Percentiles rank a stretch among this genome's conserved stretches.
phyloP scores from a whole-genome alignment of 2,329 filamentous ascomycete genomes.

The Talaromyces islandicus region DNA sequence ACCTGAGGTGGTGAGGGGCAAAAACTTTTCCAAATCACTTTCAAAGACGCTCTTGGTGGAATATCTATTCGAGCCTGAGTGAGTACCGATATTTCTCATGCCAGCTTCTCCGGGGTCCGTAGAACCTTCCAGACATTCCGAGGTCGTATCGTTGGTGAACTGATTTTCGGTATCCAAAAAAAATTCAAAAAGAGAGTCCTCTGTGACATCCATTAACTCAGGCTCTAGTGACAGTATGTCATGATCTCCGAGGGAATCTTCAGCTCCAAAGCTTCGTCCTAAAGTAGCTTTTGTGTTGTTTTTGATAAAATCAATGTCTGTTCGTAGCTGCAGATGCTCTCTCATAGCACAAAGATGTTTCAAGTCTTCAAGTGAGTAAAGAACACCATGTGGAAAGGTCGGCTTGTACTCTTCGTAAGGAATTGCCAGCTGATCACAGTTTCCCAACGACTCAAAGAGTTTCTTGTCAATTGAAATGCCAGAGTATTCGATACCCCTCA shows the following conservation, averaged over 20 bases:
- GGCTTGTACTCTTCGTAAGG: slow-evolving; percentile 7
- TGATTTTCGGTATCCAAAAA: not conserved
- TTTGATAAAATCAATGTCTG: not conserved
- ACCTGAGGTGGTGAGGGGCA: not conserved
- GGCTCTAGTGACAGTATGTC: not conserved
- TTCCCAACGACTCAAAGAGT: not conserved
- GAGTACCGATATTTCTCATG: not conserved
- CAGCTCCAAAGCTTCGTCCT: not conserved
- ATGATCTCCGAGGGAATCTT: not conserved
- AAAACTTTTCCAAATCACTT: not conserved
- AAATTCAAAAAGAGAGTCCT: not conserved
- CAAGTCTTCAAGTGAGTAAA: slow-evolving; percentile 8
- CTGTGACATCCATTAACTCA: not conserved
- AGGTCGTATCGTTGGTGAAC: not conserved
- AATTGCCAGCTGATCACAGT: slow-evolving; percentile 1
- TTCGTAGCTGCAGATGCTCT: not conserved
- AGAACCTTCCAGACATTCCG: not conserved
- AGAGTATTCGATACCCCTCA: not conserved
- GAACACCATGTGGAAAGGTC: not conserved
- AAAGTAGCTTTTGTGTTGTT: not conserved
- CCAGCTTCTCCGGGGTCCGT: not conserved
- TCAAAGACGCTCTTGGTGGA: not conserved
- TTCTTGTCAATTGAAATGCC: not conserved
- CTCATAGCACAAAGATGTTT: not conserved
- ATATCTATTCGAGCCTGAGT: not conserved